Evolutionary conservation across 306 rosid species (phyloP).

Genomic region (Lathyrus sativus): DNA sequence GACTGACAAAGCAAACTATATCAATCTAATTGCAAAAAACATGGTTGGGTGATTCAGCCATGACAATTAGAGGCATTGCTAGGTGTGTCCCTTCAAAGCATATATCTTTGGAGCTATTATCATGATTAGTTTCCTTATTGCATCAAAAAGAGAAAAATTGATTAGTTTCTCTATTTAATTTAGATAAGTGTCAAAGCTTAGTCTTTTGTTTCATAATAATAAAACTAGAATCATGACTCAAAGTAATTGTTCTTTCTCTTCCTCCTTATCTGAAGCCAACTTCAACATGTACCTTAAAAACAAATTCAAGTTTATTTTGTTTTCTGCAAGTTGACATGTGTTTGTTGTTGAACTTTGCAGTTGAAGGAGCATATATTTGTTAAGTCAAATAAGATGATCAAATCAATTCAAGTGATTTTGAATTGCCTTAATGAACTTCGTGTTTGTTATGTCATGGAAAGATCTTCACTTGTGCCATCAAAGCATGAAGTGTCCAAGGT

Average conservation of each 20-base stretch:
- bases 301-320: background rate
- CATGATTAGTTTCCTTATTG: background rate
- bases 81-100: background rate
- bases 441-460: slow-evolving; percentile 62
- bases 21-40: background rate
- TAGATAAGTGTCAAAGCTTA: background rate
- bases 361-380: slow-evolving; percentile 74
- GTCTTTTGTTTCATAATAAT: background rate
- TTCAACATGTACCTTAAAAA: slow-evolving; percentile 11
- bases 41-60: background rate
- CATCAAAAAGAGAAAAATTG: background rate
- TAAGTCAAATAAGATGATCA: slow-evolving; percentile 70
- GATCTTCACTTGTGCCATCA: slow-evolving; percentile 43
- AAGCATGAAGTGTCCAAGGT: slow-evolving; percentile 72
- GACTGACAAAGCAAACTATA: background rate
- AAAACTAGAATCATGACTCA: background rate
- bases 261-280: slow-evolving; percentile 18
- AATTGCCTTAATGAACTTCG: slow-evolving; percentile 90
- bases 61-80: background rate
- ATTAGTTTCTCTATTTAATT: background rate
- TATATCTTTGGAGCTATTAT: background rate
- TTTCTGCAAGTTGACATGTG: background rate
- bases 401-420: slow-evolving; percentile 84
- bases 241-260: background rate
- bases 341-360: slow-evolving; percentile 57